A percentile compares a stretch with the other conserved stretches of the same genome.
Evolutionary conservation across 371 early-diverging fungal species (phyloP).

Genomic region (Mucor irregularis): DNA sequence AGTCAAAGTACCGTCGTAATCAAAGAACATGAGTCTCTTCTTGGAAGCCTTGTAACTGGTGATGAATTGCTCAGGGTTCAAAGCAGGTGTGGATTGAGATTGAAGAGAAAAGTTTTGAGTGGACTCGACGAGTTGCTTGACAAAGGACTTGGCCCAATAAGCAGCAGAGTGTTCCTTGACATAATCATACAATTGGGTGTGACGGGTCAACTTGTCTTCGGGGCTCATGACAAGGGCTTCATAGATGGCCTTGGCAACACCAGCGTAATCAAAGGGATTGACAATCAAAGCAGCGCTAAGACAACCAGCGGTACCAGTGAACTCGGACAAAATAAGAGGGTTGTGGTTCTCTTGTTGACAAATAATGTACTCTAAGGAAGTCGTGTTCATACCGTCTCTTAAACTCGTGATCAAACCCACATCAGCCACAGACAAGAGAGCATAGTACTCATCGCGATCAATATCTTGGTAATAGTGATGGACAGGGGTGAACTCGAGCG

Average conservation of each 20-base stretch:
- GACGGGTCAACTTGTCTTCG: slow-evolving; percentile 78
- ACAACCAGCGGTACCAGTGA: slow-evolving; percentile 95
- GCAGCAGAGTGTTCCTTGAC: slow-evolving; percentile 86
- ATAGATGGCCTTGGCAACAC: slow-evolving; percentile 88
- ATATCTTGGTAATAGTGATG: slow-evolving; percentile 96
- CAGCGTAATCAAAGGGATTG: slow-evolving; percentile 95
- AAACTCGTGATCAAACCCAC: slow-evolving; percentile 93
- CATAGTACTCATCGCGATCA: slow-evolving; percentile 94
- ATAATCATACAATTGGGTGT: slow-evolving; percentile 81
- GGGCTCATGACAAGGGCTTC: slow-evolving; percentile 79
- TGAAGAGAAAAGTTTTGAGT: slow-evolving; percentile 33
- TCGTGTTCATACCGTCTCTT: slow-evolving; percentile 99
- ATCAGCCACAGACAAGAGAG: slow-evolving; percentile 93
- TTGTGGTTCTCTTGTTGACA: slow-evolving; percentile 92
- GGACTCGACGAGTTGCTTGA: slow-evolving; percentile 52
- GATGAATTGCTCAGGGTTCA: slow-evolving; percentile 48
- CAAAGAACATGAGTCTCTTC: slow-evolving; percentile 78
- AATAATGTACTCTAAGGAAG: slow-evolving; percentile 96
- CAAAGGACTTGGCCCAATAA: slow-evolving; percentile 87
- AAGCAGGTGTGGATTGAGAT: slow-evolving; percentile 65
- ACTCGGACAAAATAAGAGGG: slow-evolving; percentile 94
- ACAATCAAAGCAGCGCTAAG: slow-evolving; percentile 87
- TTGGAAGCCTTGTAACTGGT: slow-evolving; percentile 52
- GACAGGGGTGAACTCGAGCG: slow-evolving; percentile 95
- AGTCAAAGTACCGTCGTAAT: slow-evolving; percentile 89